Evolutionary conservation across 2,329 filamentous ascomycete genomes (phyloP), one percentile per base, ranked within the genome.

Genomic region (Metarhizium anisopliae): DNA sequence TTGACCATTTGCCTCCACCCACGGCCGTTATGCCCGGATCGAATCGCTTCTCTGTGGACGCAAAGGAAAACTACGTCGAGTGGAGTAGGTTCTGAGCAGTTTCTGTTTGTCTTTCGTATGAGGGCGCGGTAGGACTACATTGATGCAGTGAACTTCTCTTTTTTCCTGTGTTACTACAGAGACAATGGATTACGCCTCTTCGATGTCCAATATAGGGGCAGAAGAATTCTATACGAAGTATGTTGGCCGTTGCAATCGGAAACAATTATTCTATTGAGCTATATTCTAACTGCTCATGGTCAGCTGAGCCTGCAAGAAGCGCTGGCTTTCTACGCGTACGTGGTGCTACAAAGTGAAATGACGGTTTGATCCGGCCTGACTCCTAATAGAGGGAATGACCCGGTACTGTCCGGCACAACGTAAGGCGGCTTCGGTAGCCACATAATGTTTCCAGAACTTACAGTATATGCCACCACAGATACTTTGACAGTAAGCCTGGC

Each of bases 171-270:
- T 72, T 69, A 1, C 68, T 72, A 8, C 77, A 80, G 56, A 71
- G 71, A 50, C 29, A 50, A 29, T 0, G 80, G 79, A 0, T 67
- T 83, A 47, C 60, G 71, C 0, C 66, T 83, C 0, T 76, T 75
- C 61, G 74, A 83, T 57, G 74, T 84, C 49, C 67, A 70, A 18
- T 81, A 76, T 69, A 78, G 80, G 60, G 78, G 77, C n/a, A 71
- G 80, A 57, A 69, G 78, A 6, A 64, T 84, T 6, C 67, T 83
- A 11, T 83, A 82, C 56, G 80, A 83, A 32, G 47, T 47, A 47
- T 47, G 45, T 25, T 47, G 16, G 16, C 18, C 16, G 6, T 3
- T 47, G 16, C 45, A 5, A 25, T 47, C 45, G 7, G 8, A 47
- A 20, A 47, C 45, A 11, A 16, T 20, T 16, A 30, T 47, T 25